A percentile compares a stretch with the other conserved stretches of the same genome.
Conservation (phyloP, 257 asterid genomes). For the Hygrophila difformis region DNA sequence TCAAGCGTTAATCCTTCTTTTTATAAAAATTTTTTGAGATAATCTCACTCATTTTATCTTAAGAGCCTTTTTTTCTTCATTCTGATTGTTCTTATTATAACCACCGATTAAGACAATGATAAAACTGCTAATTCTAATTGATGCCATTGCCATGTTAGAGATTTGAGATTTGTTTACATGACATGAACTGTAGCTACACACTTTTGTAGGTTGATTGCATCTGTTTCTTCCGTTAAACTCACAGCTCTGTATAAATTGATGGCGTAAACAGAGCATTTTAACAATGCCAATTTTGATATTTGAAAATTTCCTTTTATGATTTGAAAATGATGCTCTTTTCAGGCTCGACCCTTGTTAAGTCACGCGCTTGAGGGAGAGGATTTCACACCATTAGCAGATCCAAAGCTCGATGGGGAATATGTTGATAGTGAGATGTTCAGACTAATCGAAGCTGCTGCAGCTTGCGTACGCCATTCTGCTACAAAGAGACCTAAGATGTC, state of each 20-base stretch:
- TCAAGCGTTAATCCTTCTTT: neutral
- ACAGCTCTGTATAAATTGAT: no score
- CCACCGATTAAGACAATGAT: no score
- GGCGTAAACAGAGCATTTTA: no score
- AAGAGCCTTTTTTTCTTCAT: no score
- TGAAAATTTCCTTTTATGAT: neutral
- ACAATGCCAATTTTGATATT: no score
- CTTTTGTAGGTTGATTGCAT: neutral
- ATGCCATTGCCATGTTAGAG: no score
- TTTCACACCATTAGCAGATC: slow-evolving; percentile 55
- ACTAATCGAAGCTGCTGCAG: slow-evolving; percentile 81
- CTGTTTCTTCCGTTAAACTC: no score
- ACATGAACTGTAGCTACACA: neutral
- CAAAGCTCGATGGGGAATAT: slow-evolving; percentile 53
- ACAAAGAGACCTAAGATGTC: slow-evolving; percentile 83
- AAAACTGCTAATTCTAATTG: no score
- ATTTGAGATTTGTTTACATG: no score
- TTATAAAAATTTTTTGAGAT: no score
- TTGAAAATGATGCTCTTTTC: slow-evolving; percentile 16
- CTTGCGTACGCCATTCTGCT: slow-evolving; percentile 85
- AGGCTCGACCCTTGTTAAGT: slow-evolving; percentile 82
- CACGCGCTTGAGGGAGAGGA: slow-evolving; percentile 55
- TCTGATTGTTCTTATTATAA: no score
- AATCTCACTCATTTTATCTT: no score
- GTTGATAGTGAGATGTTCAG: slow-evolving; percentile 52